Conservation (phyloP, 2,329 filamentous ascomycete genomes). For the Volutella citrinella region DNA sequence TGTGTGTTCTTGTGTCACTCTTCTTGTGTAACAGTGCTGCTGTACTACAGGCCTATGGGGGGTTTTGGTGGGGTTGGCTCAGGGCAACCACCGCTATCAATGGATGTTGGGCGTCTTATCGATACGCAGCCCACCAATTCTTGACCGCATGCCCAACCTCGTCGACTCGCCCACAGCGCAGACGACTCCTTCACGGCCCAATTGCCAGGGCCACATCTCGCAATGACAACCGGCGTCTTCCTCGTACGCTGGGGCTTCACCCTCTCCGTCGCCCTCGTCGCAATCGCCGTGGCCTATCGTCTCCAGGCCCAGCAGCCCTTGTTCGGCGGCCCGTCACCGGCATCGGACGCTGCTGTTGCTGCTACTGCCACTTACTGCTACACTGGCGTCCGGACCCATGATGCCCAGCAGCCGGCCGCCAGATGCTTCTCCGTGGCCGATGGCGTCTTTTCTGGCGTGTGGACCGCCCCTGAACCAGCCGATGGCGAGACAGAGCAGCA, state of each 20-base stretch:
- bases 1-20: too few species aligned
- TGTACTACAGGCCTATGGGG: too few species aligned
- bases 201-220: too few species aligned
- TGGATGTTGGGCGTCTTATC: too few species aligned
- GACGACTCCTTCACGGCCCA: too few species aligned
- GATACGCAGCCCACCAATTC: too few species aligned
- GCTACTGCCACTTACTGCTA: conserved; percentile 36
- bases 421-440: conserved; percentile 55
- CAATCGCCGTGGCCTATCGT: conserved; percentile 31
- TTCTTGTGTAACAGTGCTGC: too few species aligned
- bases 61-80: too few species aligned
- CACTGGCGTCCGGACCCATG: conserved; percentile 34
- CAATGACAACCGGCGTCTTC: too few species aligned
- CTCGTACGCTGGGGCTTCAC: conserved; percentile 28
- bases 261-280: conserved; percentile 28
- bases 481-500: conserved; percentile 24
- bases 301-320: conserved; percentile 24
- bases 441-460: conserved; percentile 50
- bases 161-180: too few species aligned
- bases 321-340: conserved; percentile 5
- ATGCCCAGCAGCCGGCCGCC: conserved; percentile 33
- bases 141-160: too few species aligned
- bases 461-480: conserved; percentile 30
- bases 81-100: too few species aligned
- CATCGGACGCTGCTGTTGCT: conserved; percentile 2